Base-by-base conservation (phyloP, 495 filamentous ascomycete species). In the Acidomyces sp. region DNA sequence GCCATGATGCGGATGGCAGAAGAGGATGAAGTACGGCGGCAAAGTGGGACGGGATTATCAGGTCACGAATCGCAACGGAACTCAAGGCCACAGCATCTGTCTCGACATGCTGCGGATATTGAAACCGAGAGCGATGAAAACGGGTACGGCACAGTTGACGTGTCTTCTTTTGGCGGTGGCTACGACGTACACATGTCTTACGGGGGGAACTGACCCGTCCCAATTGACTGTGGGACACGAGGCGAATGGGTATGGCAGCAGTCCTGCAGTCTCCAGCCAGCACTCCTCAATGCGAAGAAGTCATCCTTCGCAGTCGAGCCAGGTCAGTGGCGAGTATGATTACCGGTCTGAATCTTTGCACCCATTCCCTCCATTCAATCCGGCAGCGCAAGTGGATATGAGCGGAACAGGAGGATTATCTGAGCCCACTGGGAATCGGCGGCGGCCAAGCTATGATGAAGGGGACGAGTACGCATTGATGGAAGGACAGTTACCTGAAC, bases 371-470 rank as follows among this genome's bases (percentile, higher is more conserved):
- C 66, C 72, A 29, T 64, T 74, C 45, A 57, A 56, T 34, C 48
- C 57, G 1, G 60, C 64, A 35, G 75, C 77, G 4, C 59, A 75
- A 18, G 79, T 83, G 13, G 88, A 96, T 55, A 81, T 80, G 19
- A 78, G 70, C 23, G 90, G 82, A 11, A 93, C 85, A 10, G 88
- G 87, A 11, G 88, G 88, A 3, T 62, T 93, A 15, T 71, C 82
- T 15, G 72, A 82, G 41, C 86, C 86, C 13, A 68, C 67, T 32
- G 66, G 67, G 0, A 73, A 77, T 43, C 63, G 55, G 16, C 69
- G 78, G 36, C 65, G 85, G 37, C 65, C 88, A 53, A 94, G 88
- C 56, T 96, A 88, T 52, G 90, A 97, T 53, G 87, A 95, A 55
- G 90, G 83, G 0, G 90, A 94, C 53, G 90, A 97, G 53, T 50